These are phyloP conservation scores for Syncephalastrum sp. DNA, from an alignment of 371 early-diverging fungal species.

Conservation along the genomic window DNA sequence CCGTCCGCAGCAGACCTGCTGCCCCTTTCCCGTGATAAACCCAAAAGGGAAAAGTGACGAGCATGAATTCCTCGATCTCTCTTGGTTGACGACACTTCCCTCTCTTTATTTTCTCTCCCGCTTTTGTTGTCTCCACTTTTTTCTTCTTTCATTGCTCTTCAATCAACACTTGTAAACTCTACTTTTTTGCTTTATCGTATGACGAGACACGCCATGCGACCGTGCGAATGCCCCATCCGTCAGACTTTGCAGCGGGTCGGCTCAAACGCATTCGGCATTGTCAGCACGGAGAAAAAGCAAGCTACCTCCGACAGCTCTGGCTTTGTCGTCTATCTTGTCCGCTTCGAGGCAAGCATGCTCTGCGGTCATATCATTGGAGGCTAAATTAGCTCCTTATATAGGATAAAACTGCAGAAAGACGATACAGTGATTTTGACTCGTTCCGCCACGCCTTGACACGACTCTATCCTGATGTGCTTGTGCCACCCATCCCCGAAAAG, in stretches of 20 bases:
- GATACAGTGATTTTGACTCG: slow-evolving; percentile 96
- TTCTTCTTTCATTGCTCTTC: too few species aligned
- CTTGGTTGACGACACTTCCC: too few species aligned
- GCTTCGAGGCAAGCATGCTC: slow-evolving; percentile 13
- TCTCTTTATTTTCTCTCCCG: too few species aligned
- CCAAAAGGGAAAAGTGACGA: too few species aligned
- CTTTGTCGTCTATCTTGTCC: slow-evolving; percentile 24
- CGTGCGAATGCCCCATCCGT: slow-evolving; percentile 1
- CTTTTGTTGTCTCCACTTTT: too few species aligned
- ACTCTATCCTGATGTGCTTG: slow-evolving; percentile 78
- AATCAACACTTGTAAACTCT: too few species aligned
- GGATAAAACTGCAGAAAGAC: slow-evolving; percentile 64
- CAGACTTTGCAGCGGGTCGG: slow-evolving; percentile 3
- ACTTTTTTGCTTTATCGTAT: neutral
- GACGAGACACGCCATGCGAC: slow-evolving; percentile 1
- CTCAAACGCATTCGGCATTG: neutral
- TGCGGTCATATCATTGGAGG: neutral
- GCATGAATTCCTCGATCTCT: too few species aligned
- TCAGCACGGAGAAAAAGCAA: neutral
- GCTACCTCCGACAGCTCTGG: slow-evolving; percentile 2
- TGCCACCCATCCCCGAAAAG: slow-evolving; percentile 96
- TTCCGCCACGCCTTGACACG: slow-evolving; percentile 70
- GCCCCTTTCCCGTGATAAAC: too few species aligned
- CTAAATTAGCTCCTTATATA: slow-evolving; percentile 13
- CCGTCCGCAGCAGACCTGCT: too few species aligned